phyloP scores from a whole-genome alignment of 2,329 filamentous ascomycete species.

The Tolypocladium sp. region DNA sequence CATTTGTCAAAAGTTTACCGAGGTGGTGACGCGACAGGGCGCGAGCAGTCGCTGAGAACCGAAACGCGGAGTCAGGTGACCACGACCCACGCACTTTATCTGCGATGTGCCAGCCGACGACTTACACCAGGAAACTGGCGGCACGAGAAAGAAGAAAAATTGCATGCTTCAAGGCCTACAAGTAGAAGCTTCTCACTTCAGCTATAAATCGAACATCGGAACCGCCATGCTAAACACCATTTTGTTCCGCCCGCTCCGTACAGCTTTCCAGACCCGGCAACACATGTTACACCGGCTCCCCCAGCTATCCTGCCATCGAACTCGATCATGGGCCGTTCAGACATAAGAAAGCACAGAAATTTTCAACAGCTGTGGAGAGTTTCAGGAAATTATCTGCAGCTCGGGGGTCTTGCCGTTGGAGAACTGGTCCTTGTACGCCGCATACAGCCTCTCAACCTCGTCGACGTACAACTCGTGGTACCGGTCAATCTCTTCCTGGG shows the following conservation, averaged over 20 bases:
- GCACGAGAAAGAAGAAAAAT: not conserved
- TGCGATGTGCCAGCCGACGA: not conserved
- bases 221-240: not conserved
- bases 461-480: constrained; percentile 71
- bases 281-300: not conserved
- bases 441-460: constrained; percentile 66
- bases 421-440: constrained; percentile 71
- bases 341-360: not conserved
- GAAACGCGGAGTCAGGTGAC: not conserved
- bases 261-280: not conserved
- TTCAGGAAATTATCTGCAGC: constrained; percentile 54
- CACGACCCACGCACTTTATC: not conserved
- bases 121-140: no score
- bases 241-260: not conserved
- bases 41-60: not conserved
- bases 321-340: not conserved
- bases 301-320: not conserved
- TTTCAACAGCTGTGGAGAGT: not conserved
- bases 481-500: constrained; percentile 67
- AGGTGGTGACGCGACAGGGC: not conserved
- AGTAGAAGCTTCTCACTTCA: no score
- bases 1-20: not conserved
- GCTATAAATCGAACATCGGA: not conserved
- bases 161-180: no score
- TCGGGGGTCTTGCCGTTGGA: constrained; percentile 53